Evolutionary conservation across 2,329 filamentous ascomycete species (phyloP).

Genomic region (Akanthomyces lecanii): DNA sequence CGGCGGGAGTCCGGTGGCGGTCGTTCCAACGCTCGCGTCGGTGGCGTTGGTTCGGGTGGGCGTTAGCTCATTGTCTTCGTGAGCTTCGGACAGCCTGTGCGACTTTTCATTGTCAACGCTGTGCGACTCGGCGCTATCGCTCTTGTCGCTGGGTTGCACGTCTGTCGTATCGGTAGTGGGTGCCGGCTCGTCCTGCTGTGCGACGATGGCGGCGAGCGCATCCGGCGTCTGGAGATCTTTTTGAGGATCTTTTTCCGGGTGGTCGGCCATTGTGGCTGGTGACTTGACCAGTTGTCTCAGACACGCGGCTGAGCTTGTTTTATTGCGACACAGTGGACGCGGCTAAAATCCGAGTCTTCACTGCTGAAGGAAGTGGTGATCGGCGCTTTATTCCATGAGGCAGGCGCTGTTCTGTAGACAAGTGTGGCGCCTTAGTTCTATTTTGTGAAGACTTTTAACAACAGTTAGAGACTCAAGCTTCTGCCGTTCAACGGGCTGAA

Average conservation of each 20-base stretch:
- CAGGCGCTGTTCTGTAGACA: background rate
- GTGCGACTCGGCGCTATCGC: slow-evolving; percentile 7
- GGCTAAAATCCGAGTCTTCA: background rate
- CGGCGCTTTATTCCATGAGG: background rate
- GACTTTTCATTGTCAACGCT: slow-evolving; percentile 7
- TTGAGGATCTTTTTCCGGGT: background rate
- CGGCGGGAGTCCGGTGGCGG: slow-evolving; percentile 29
- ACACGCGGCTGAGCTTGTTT: background rate
- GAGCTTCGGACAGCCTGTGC: slow-evolving; percentile 19
- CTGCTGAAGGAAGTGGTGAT: background rate
- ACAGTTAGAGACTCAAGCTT: background rate
- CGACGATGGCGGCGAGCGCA: slow-evolving; percentile 3
- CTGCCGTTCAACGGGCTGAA: too few relatives aligned
- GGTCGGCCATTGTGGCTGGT: slow-evolving; percentile 5
- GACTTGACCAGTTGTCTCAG: background rate
- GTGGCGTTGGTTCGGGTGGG: slow-evolving; percentile 50
- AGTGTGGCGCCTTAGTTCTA: background rate
- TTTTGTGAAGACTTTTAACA: background rate
- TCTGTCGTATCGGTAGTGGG: background rate
- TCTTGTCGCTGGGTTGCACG: background rate
- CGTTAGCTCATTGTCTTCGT: slow-evolving; percentile 21
- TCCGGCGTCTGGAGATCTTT: slow-evolving; percentile 8
- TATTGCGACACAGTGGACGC: background rate
- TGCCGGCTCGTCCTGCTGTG: background rate
- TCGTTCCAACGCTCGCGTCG: slow-evolving; percentile 45